phyloP scores from a whole-genome alignment of 2,329 filamentous ascomycete genomes.

The Venturia effusa region DNA sequence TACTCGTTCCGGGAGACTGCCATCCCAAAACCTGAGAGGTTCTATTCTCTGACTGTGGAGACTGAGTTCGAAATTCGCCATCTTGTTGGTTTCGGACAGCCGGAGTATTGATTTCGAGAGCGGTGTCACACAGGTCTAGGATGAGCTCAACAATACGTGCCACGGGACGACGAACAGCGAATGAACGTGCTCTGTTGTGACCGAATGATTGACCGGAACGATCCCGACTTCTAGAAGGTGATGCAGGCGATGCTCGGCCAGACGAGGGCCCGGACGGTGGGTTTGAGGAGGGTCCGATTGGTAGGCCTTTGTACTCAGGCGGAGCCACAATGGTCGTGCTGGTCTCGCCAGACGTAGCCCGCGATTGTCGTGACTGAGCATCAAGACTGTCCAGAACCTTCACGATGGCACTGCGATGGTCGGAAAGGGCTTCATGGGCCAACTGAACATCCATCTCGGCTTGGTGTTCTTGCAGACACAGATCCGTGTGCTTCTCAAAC shows the following conservation, averaged over 20 bases:
- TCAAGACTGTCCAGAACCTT: slow-evolving; percentile 90
- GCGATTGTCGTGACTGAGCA: slow-evolving; percentile 56
- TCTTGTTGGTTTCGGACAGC: slow-evolving; percentile 74
- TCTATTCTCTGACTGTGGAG: slow-evolving; percentile 87
- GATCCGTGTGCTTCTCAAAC: slow-evolving; percentile 98
- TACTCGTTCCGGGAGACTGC: slow-evolving; percentile 88
- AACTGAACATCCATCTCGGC: slow-evolving; percentile 98
- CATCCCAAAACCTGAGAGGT: slow-evolving; percentile 92
- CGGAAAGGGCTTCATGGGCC: slow-evolving; percentile 80
- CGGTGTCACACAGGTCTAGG: slow-evolving; percentile 89
- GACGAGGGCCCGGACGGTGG: slow-evolving; percentile 61
- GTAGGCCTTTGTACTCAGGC: slow-evolving; percentile 78
- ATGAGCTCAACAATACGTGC: slow-evolving; percentile 90
- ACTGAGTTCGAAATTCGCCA: slow-evolving; percentile 82
- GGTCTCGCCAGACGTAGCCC: slow-evolving; percentile 20
- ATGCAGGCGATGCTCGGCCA: slow-evolving; percentile 58
- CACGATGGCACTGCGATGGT: slow-evolving; percentile 90
- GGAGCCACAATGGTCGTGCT: slow-evolving; percentile 19
- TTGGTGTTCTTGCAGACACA: slow-evolving; percentile 89
- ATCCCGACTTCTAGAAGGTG: slow-evolving; percentile 57
- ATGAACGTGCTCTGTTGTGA: slow-evolving; percentile 75
- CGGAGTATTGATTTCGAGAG: slow-evolving; percentile 87
- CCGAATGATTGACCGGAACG: slow-evolving; percentile 56
- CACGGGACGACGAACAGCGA: slow-evolving; percentile 80
- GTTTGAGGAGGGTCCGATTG: slow-evolving; percentile 67